Conservation (phyloP, 306 rosid genomes). For the Aeschynomene evenia region DNA sequence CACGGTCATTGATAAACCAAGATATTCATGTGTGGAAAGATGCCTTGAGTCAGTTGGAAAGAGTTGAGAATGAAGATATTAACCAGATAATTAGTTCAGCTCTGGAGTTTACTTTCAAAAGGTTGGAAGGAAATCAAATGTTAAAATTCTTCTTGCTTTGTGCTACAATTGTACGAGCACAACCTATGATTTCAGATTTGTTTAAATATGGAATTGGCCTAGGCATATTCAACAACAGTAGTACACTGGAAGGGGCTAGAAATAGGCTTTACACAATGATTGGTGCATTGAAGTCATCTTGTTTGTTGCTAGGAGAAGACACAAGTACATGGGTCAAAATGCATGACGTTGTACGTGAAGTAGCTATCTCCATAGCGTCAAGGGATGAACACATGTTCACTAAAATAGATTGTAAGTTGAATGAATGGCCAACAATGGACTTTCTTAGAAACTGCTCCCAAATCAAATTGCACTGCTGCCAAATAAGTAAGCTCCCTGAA, state of each 20-base stretch:
- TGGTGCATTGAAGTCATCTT: background rate
- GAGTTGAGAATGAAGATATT: background rate
- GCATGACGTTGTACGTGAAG: slow-evolving; percentile 26
- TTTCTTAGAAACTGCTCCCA: background rate
- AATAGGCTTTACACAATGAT: background rate
- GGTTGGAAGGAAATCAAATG: background rate
- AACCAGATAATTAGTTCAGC: background rate
- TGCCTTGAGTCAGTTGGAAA: background rate
- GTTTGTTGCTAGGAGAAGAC: background rate
- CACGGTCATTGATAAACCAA: background rate
- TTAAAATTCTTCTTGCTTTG: slow-evolving; percentile 14
- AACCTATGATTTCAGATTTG: background rate
- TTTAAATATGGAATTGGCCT: background rate
- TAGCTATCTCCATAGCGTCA: background rate
- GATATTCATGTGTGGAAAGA: background rate
- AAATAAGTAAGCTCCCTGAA: background rate
- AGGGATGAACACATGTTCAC: background rate
- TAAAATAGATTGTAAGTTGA: rapidly evolving
- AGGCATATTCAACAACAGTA: background rate
- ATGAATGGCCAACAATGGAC: background rate
- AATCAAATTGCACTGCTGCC: rapidly evolving
- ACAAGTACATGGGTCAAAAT: background rate
- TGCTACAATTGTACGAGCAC: background rate
- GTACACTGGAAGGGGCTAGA: background rate
- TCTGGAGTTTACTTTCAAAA: slow-evolving; percentile 16